Conservation (phyloP, 129 eudicot genomes). For the Heracleum sosnowskyi region DNA sequence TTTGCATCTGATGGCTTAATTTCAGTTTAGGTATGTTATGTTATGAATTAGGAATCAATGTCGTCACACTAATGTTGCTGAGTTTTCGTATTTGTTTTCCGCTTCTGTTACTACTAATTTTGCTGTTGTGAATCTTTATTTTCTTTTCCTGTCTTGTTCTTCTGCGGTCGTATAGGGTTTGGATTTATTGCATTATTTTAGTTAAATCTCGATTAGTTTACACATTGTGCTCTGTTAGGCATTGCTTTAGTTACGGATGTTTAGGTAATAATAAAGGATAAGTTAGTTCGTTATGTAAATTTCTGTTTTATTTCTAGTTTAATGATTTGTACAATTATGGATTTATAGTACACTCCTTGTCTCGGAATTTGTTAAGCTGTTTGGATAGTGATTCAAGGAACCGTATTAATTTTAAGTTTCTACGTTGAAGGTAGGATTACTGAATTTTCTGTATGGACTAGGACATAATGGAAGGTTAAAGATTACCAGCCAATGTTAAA, state of each 20-base stretch:
- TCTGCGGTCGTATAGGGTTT: too few relatives aligned
- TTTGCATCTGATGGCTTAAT: neutral
- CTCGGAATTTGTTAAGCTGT: neutral
- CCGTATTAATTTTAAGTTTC: neutral
- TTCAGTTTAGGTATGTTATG: constrained; percentile 12
- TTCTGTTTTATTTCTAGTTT: neutral
- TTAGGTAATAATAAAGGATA: too few relatives aligned
- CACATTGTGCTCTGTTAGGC: neutral
- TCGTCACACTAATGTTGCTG: neutral
- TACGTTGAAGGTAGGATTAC: neutral
- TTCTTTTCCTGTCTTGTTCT: too few relatives aligned
- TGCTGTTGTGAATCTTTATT: too few relatives aligned
- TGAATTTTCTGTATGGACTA: neutral
- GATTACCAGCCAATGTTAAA: constrained; percentile 25
- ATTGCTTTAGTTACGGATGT: neutral
- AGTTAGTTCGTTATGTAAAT: too few relatives aligned
- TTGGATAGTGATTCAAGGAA: neutral
- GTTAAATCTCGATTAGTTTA: neutral
- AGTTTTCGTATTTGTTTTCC: too few relatives aligned
- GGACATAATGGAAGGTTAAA: neutral
- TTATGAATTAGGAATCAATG: neutral
- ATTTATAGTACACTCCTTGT: neutral
- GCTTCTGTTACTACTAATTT: neutral
- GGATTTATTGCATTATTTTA: neutral
- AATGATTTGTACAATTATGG: neutral